Base-by-base conservation (phyloP, 148 eudicot species). In the Fagopyrum homotropicum region DNA sequence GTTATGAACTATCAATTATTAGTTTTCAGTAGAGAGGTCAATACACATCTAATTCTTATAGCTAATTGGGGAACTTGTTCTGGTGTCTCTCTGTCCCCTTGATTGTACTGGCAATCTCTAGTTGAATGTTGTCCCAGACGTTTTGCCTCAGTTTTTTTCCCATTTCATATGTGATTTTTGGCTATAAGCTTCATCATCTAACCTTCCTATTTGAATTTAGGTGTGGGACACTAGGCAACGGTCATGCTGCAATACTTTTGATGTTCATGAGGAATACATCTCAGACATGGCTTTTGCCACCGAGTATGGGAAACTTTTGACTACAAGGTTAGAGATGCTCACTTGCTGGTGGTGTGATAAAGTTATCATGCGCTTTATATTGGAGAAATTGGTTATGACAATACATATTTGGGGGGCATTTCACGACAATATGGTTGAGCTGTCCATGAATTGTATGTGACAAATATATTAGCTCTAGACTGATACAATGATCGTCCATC, bases 161-260 rank as follows among this genome's bases (percentile, higher is more conserved):
- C 5, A 46, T 35, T 43, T 40, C 44, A 35, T 10, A 30, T 7
- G 30, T 17, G 63, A 57, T 57, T 30, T 7, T 57, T 19, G 8
- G 30, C 63, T 57, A 35, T 35, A 35, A 35, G n/a, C 7, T 3
- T 29, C 45, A 22, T 66, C 19, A 40, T 43, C 71, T 66, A 66
- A 35, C 45, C 46, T 15, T 66, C 17, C 71, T n/a, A 35, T 66
- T 40, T 68, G 35, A 57, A 66, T 76, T 59, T 74, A 92, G 98
- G 88, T 95, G 12, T 96, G 98, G 99, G 98, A 96, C 80, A 96
- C 94, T 45, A 84, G 99, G 72, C 97, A 92, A 69, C 99, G 87
- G 71, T 81, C 97, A 40, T 96, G 94, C 83, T 85, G 88, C 78
- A 86, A 81, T 63, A 73, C 91, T 45, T 92, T 89, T 83, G 75